Evolutionary conservation across 352 stramenopile species (phyloP).

Genomic region (Pythium apleroticum): DNA sequence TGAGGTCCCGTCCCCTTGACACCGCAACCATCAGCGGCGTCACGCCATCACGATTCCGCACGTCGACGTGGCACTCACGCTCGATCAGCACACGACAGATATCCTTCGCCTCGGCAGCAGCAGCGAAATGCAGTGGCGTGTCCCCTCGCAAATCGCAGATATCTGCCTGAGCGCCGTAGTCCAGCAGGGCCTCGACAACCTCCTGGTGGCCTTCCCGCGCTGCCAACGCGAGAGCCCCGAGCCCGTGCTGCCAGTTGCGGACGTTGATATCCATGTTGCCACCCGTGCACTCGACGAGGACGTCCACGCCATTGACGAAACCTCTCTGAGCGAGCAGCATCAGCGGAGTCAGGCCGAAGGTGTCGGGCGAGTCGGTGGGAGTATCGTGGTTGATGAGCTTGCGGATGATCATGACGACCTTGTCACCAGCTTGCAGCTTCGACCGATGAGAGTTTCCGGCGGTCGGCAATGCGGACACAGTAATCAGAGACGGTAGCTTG

Average conservation of each 20-base stretch:
- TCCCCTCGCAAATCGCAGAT: conserved; percentile 66
- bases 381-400: conserved; percentile 79
- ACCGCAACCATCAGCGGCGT: conserved; percentile 85
- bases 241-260: conserved; percentile 80
- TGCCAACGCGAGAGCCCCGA: conserved; percentile 73
- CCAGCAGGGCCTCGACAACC: conserved; percentile 78
- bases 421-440: conserved; percentile 48
- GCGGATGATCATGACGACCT: conserved; percentile 77
- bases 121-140: conserved; percentile 79
- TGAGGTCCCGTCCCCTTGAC: conserved; percentile 17
- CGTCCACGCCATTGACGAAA: conserved; percentile 68
- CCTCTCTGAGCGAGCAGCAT: conserved; percentile 80
- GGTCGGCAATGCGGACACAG: conserved; percentile 31
- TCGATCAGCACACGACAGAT: conserved; percentile 77
- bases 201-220: conserved; percentile 61
- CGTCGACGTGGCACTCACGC: conserved; percentile 63
- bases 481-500: conserved; percentile 41
- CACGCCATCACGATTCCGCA: conserved; percentile 61
- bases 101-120: conserved; percentile 52
- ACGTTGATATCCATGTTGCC: conserved; percentile 70
- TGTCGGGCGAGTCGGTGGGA: conserved; percentile 62
- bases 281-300: conserved; percentile 63
- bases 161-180: conserved; percentile 76
- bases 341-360: conserved; percentile 81
- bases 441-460: conserved; percentile 25